Base-by-base conservation (phyloP, 768 basidiomycete species). In the Podaxis carcinomalis region DNA sequence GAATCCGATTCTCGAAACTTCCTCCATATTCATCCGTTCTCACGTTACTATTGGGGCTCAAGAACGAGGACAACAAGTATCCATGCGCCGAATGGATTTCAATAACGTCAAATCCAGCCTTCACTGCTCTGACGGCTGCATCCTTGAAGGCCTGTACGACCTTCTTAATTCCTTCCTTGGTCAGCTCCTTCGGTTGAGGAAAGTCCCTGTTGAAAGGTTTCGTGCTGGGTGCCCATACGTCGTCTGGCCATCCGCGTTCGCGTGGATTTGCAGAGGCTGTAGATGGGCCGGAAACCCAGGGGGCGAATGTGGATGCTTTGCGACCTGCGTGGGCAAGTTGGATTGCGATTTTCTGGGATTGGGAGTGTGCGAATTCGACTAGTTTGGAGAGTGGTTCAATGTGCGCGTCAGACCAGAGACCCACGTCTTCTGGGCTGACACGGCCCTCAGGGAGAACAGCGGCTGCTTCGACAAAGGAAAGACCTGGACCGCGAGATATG, bases 281-380 rank as follows among this genome's bases (percentile, higher is more conserved):
- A 59, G 51, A 36, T 14, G 42, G 16, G 32, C 27, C 50, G 1
- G 67, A 57, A 35, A 88, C 68, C 87, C 88, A 92, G 0, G 88
- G 87, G 0, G 84, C 80, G 16, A 82, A 70, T 0, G 79, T 85
- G 7, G 84, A 85, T 0, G 83, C 88, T 69, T 92, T 92, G n/a
- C 90, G 78, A 0, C 91, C 90, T 0, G 89, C 87, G 63, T 93
- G 90, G 0, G 81, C 86, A 16, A 92, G 80, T 64, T 93, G 92
- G 57, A 92, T 86, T 7, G 77, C 90, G 21, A 92, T 81, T 52
- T 86, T 85, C 68, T 88, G 84, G 51, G 78, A 81, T 65, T 88
- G 86, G 0, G 84, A 82, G 67, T 89, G 87, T n/a, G 87, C 87
- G 57, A 90, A 89, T 61, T 87, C 82, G 67, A 86, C 81, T 64